phyloP scores from a whole-genome alignment of 495 filamentous ascomycete genomes.

The Penicillium verhagenii region DNA sequence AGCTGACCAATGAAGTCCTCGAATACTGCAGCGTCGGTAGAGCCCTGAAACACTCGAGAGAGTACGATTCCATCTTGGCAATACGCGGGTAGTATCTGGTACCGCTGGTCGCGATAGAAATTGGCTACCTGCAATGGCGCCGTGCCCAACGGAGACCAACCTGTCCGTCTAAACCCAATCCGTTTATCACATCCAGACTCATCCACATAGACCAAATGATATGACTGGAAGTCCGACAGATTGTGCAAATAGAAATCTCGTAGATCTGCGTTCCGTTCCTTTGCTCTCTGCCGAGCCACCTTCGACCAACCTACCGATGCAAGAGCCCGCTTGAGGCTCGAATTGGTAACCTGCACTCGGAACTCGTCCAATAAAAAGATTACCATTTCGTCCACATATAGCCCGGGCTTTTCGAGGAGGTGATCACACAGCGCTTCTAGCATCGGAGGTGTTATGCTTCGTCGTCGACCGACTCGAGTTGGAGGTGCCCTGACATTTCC shows the following conservation, averaged over 20 bases:
- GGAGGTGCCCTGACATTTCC: slow-evolving; percentile 20
- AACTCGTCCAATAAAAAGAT: slow-evolving; percentile 18
- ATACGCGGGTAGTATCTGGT: slow-evolving; percentile 1
- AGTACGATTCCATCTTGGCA: not conserved
- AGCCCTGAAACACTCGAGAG: not conserved
- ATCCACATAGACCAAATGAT: not conserved
- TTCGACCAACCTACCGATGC: too few relatives aligned
- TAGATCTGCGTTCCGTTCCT: slow-evolving; percentile 32
- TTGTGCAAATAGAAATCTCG: slow-evolving; percentile 33
- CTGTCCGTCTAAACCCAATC: not conserved
- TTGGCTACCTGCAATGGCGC: not conserved
- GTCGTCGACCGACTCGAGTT: slow-evolving; percentile 16
- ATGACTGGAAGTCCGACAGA: slow-evolving; percentile 12
- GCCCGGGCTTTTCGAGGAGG: slow-evolving; percentile 16
- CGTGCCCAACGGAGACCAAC: not conserved
- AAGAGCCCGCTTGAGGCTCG: too few relatives aligned
- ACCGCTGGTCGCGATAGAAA: slow-evolving; percentile 1
- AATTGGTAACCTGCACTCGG: not conserved
- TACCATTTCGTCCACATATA: slow-evolving; percentile 20
- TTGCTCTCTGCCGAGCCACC: slow-evolving; percentile 8
- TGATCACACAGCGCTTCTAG: slow-evolving; percentile 15
- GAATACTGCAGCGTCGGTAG: not conserved
- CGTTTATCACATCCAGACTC: too few relatives aligned
- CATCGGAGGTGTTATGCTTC: slow-evolving; percentile 20
- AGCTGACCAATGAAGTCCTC: not conserved